Evolutionary conservation across 2,329 filamentous ascomycete genomes (phyloP).

Genomic region (Ceratocystis eucalypticola): DNA sequence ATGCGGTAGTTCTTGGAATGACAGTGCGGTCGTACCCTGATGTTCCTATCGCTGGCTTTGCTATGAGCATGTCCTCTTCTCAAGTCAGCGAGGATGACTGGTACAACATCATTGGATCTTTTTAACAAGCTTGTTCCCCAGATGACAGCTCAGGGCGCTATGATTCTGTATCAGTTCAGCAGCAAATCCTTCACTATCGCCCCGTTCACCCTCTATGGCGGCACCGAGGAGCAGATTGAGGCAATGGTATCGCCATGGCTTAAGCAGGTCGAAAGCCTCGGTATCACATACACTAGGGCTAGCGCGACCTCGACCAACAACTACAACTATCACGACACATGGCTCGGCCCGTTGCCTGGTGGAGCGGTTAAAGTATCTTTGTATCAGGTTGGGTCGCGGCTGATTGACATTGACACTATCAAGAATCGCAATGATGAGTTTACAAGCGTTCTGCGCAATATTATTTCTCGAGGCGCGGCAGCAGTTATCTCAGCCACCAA

Average conservation of each 20-base stretch:
- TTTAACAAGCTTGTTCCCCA: slow-evolving; percentile 32
- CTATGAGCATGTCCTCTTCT: slow-evolving; percentile 30
- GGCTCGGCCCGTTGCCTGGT: slow-evolving; percentile 24
- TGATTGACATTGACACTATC: slow-evolving; percentile 30
- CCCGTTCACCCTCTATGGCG: slow-evolving; percentile 35
- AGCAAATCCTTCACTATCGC: slow-evolving; percentile 34
- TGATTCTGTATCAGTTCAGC: slow-evolving; percentile 36
- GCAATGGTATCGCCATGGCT: slow-evolving; percentile 35
- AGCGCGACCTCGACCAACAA: slow-evolving; percentile 38
- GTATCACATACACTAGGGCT: slow-evolving; percentile 28
- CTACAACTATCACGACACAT: slow-evolving; percentile 28
- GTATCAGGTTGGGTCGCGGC: slow-evolving; percentile 28
- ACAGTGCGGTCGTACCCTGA: slow-evolving; percentile 39
- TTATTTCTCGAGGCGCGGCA: slow-evolving; percentile 24
- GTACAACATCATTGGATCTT: slow-evolving; percentile 36
- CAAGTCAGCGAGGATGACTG: slow-evolving; percentile 29
- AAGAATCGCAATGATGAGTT: slow-evolving; percentile 25
- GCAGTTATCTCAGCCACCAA: slow-evolving; percentile 29
- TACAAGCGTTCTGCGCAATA: slow-evolving; percentile 26
- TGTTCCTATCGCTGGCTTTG: slow-evolving; percentile 31
- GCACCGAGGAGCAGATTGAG: slow-evolving; percentile 31
- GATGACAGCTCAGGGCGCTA: slow-evolving; percentile 37
- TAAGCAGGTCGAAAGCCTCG: slow-evolving; percentile 28
- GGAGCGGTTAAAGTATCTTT: slow-evolving; percentile 24
- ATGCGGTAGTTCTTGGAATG: slow-evolving; percentile 42